Base-by-base conservation (phyloP, 2,329 filamentous ascomycete species). In the Fusarium sp. region DNA sequence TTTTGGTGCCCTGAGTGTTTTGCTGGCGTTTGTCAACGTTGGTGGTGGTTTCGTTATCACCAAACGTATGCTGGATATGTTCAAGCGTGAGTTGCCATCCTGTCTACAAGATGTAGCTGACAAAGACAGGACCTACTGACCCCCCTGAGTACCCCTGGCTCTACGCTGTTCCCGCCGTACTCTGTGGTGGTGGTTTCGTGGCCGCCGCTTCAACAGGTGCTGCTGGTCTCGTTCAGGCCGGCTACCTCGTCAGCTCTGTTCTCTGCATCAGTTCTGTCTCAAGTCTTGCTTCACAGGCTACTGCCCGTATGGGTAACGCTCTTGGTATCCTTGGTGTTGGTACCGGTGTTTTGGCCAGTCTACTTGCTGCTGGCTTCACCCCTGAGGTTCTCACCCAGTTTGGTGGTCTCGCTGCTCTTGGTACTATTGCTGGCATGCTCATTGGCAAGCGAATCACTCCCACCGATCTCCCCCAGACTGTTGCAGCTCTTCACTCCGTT, bases 61-160 rank as follows among this genome's bases (percentile, higher is more conserved):
- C 5, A 97, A 97, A 82, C 88, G 94, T 68, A 97, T 97, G 94
- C 84, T 97, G 45, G 94, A 97, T 78, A 95, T 95, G 92, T 95
- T 95, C 78, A 92, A 92, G 77, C 88, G 92, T 85, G 76, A 74
- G 86, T 78, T 25, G 24, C 24, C 24, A 8, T 25, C 24, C 24
- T 8, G 24, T 7, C 6, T 25, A 8, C 24, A 25, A 25, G 24
- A 25, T 8, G 24, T 25, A 25, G 25, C 74, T 78, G 58, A 79
- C 45, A 2, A 12, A 8, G 52, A 86, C 57, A 87, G 88, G 90
- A 15, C 91, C 93, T 27, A 96, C 93, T 7, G 94, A 97, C 73
- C 94, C 94, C 32, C 90, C 92, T 0, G 94, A 97, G 78, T 97
- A 95, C 71, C 92, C 92, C 0, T 97, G 92, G 92, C 83, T 97